Conservation (phyloP, 108 stramenopile genomes). For the Cyclotella choctawhatcheeana region DNA sequence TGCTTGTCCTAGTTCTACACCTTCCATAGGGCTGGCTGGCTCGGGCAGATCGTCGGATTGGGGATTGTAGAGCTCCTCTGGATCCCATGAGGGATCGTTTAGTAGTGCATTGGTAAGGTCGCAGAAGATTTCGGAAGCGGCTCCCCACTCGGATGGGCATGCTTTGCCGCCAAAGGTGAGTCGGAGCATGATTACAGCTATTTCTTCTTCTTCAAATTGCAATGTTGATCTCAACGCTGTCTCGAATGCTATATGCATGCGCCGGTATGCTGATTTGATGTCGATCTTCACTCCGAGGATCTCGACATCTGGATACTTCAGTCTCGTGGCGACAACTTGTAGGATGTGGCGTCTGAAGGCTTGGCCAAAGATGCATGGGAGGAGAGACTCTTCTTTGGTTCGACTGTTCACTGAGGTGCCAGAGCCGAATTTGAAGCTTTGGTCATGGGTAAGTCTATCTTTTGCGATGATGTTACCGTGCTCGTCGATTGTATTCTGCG, state of each 20-base stretch:
- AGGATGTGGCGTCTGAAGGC: neutral
- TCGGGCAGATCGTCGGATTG: neutral
- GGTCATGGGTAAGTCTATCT: slow-evolving; percentile 25
- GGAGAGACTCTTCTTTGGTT: neutral
- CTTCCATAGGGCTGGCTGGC: neutral
- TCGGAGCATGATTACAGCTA: slow-evolving; percentile 13
- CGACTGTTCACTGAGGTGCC: slow-evolving; percentile 18
- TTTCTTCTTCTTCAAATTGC: neutral
- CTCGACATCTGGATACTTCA: slow-evolving; percentile 6
- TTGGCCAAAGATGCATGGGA: slow-evolving; percentile 12
- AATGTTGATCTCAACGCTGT: slow-evolving; percentile 16
- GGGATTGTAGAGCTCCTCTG: neutral
- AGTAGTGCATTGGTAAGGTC: slow-evolving; percentile 22
- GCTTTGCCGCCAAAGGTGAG: slow-evolving; percentile 33
- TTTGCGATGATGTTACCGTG: slow-evolving; percentile 15
- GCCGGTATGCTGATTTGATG: slow-evolving; percentile 1
- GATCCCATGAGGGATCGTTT: slow-evolving; percentile 18
- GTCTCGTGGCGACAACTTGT: neutral
- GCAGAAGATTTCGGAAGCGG: slow-evolving; percentile 20
- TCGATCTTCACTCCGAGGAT: slow-evolving; percentile 6
- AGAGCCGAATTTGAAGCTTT: slow-evolving; percentile 11
- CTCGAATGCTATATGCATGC: neutral
- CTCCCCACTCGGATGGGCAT: slow-evolving; percentile 24
- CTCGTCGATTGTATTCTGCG: slow-evolving; percentile 24
- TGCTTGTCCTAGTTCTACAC: slow-evolving; percentile 9